Percentiles rank a stretch among this genome's conserved stretches.
Conservation (phyloP, 2,329 filamentous ascomycete genomes). For the Epichloe amarillans region DNA sequence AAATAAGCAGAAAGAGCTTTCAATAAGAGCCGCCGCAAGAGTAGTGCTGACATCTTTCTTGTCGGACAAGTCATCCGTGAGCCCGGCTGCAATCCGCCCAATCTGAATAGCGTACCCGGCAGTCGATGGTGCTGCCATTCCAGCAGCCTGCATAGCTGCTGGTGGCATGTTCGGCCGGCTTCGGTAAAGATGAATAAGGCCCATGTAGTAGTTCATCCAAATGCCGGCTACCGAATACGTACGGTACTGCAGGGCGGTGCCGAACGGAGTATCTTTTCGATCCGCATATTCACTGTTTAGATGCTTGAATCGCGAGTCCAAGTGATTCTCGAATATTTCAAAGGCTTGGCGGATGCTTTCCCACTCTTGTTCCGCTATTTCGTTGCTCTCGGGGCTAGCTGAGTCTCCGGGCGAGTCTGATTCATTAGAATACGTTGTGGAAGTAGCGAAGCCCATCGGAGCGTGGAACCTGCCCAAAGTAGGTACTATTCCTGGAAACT, state of each 20-base stretch:
- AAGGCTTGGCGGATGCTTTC: conserved; percentile 60
- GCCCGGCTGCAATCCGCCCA: conserved; percentile 66
- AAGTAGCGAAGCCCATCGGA: conserved; percentile 42
- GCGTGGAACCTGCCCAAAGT: conserved; percentile 34
- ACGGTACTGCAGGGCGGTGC: conserved; percentile 65
- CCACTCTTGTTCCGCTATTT: conserved; percentile 69
- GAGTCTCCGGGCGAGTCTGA: conserved; percentile 33
- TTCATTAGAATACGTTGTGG: conserved; percentile 29
- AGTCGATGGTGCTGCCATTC: conserved; percentile 61
- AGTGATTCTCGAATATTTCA: conserved; percentile 46
- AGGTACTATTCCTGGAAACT: conserved; percentile 44
- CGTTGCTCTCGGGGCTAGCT: conserved; percentile 50
- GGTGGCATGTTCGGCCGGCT: conserved; percentile 85
- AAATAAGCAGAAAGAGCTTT: conserved; percentile 71
- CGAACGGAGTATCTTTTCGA: conserved; percentile 61
- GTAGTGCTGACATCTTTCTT: conserved; percentile 56
- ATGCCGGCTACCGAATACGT: conserved; percentile 79
- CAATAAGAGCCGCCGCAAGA: conserved; percentile 69
- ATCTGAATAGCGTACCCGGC: conserved; percentile 58
- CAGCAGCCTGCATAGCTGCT: conserved; percentile 75
- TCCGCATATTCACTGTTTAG: conserved; percentile 53
- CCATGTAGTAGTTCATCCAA: conserved; percentile 80
- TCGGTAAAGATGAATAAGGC: conserved; percentile 68
- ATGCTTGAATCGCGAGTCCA: conserved; percentile 66
- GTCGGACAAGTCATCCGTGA: conserved; percentile 41